These are phyloP conservation scores for Leonotis leonurus DNA, from an alignment of 257 asterid genomes.

Conservation along the genomic window DNA sequence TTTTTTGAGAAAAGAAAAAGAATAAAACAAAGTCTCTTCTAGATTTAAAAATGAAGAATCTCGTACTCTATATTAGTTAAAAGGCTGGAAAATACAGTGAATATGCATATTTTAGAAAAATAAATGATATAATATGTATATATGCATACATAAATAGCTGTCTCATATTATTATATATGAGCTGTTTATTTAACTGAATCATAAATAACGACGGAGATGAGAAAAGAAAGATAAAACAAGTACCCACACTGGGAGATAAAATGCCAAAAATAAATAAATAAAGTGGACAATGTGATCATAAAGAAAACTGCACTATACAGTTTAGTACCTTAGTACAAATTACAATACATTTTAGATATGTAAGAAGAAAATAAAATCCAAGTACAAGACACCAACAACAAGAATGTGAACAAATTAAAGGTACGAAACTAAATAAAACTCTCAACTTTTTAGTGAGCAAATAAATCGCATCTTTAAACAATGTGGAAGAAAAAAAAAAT, in stretches of 20 bases:
- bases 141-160: too few relatives aligned
- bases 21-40: too few relatives aligned
- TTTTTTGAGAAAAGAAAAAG: too few relatives aligned
- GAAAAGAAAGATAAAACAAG: background rate
- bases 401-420: slow-evolving; percentile 41
- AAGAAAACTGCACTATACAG: slow-evolving; percentile 24
- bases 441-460: slow-evolving; percentile 32
- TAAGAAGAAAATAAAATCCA: slow-evolving; percentile 13
- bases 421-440: slow-evolving; percentile 37
- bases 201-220: background rate
- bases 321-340: too few relatives aligned
- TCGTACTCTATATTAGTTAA: too few relatives aligned
- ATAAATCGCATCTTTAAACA: slow-evolving; percentile 18
- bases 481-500: background rate
- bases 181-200: too few relatives aligned
- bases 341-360: slow-evolving; percentile 30
- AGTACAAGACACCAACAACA: slow-evolving; percentile 38
- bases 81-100: too few relatives aligned
- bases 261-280: background rate
- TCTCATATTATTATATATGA: too few relatives aligned
- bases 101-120: too few relatives aligned
- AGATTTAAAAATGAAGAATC: too few relatives aligned
- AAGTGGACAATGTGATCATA: slow-evolving; percentile 5
- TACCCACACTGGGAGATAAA: background rate
- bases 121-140: too few relatives aligned